A percentile compares a stretch with the other conserved stretches of the same genome.
phyloP scores from a whole-genome alignment of 2,329 filamentous ascomycete species.

The Trichoderma arundinaceum region DNA sequence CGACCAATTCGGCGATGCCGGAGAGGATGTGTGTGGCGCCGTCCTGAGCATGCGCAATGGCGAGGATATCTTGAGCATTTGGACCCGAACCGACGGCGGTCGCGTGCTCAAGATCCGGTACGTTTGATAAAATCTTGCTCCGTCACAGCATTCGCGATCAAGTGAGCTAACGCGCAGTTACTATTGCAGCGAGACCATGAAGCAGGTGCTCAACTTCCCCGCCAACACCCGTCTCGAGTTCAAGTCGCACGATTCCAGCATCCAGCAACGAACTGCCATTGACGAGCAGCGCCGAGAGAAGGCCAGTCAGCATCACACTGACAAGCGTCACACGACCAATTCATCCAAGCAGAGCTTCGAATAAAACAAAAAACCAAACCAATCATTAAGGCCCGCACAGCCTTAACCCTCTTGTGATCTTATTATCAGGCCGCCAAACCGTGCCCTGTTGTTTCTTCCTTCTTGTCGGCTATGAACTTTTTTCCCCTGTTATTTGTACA shows the following conservation, averaged over 20 bases:
- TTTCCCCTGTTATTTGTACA: conserved; percentile 26
- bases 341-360: conserved; percentile 45
- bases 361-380: conserved; percentile 33
- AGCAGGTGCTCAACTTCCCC: conserved; percentile 84
- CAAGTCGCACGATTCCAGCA: conserved; percentile 96
- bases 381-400: conserved; percentile 12
- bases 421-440: not conserved
- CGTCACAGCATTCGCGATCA: not conserved
- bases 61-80: conserved; percentile 97
- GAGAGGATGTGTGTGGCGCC: conserved; percentile 92
- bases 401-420: conserved; percentile 19
- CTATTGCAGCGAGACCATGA: conserved; percentile 80
- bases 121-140: not conserved
- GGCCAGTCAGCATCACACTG: conserved; percentile 55
- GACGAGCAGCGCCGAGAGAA: conserved; percentile 93
- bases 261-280: conserved; percentile 86
- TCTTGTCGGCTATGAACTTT: conserved; percentile 25
- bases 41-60: conserved; percentile 94
- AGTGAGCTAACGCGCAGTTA: not conserved
- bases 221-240: conserved; percentile 89
- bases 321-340: conserved; percentile 46
- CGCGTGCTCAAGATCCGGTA: conserved; percentile 96
- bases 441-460: conserved; percentile 25
- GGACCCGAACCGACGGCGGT: conserved; percentile 92
- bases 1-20: conserved; percentile 90